phyloP scores from a whole-genome alignment of 495 filamentous ascomycete genomes.

The Trichoderma erinaceum region DNA sequence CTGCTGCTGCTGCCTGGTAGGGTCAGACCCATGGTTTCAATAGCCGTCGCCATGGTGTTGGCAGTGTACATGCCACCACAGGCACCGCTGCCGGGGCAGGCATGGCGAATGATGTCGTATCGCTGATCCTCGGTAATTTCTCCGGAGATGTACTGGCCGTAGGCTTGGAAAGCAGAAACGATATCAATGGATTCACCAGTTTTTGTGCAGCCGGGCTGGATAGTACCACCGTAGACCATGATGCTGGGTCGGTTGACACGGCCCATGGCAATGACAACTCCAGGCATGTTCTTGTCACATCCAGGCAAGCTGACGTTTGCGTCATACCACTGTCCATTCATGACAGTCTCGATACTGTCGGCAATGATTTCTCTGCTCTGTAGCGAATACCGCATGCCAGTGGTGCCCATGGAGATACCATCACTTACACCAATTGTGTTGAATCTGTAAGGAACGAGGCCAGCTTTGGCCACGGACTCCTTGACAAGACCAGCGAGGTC shows the following conservation, averaged over 20 bases:
- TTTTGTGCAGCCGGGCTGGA: slow-evolving; percentile 81
- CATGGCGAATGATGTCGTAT: slow-evolving; percentile 90
- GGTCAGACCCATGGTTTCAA: slow-evolving; percentile 93
- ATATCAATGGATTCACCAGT: slow-evolving; percentile 81
- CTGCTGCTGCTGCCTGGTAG: slow-evolving; percentile 89
- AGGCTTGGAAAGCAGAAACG: slow-evolving; percentile 95
- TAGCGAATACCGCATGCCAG: slow-evolving; percentile 88
- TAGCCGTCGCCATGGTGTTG: slow-evolving; percentile 97
- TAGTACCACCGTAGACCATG: slow-evolving; percentile 96
- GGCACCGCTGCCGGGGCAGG: slow-evolving; percentile 87
- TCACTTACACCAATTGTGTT: slow-evolving; percentile 96
- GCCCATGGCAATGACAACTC: slow-evolving; percentile 96
- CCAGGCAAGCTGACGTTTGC: slow-evolving; percentile 97
- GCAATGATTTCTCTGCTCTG: slow-evolving; percentile 95
- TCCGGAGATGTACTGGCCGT: slow-evolving; percentile 88
- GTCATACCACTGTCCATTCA: slow-evolving; percentile 99
- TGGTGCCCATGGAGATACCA: slow-evolving; percentile 74
- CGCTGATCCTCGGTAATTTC: slow-evolving; percentile 87
- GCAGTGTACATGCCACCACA: slow-evolving; percentile 99
- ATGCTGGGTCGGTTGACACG: slow-evolving; percentile 86
- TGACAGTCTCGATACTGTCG: slow-evolving; percentile 96
- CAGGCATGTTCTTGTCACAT: slow-evolving; percentile 99
- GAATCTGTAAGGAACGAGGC: slow-evolving; percentile 83
- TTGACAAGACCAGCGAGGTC: slow-evolving; percentile 77
- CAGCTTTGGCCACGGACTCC: slow-evolving; percentile 75